Evolutionary conservation across 805 yeast genomes (phyloP).

Genomic region (Yamadazyma laniorum): DNA sequence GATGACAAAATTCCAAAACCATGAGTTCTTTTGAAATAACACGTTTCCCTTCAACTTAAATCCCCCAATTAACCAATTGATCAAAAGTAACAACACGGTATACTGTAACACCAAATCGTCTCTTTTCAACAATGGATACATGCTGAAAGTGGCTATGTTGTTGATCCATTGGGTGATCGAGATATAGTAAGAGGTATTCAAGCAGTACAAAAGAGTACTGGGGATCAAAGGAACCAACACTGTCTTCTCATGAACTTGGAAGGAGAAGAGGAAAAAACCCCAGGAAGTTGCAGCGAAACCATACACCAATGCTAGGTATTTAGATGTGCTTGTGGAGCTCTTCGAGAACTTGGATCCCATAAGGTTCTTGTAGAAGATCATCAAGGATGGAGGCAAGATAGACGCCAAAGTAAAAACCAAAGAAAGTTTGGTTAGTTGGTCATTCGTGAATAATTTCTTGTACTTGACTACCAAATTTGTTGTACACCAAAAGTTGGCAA

Average conservation of each 20-base stretch:
- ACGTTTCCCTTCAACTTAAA: slow-evolving; percentile 14
- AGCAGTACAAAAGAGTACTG: slow-evolving; percentile 61
- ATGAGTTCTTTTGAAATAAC: slow-evolving; percentile 21
- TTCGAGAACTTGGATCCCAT: slow-evolving; percentile 17
- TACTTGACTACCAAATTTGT: slow-evolving; percentile 76
- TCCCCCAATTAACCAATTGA: slow-evolving; percentile 38
- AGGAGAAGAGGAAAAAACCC: slow-evolving; percentile 86
- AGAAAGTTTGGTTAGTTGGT: slow-evolving; percentile 60
- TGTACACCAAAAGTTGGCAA: slow-evolving; percentile 98
- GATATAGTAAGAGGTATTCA: slow-evolving; percentile 56
- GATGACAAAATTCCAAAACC: slow-evolving; percentile 27
- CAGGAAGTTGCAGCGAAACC: slow-evolving; percentile 80
- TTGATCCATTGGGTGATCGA: slow-evolving; percentile 84
- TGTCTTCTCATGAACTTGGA: slow-evolving; percentile 95
- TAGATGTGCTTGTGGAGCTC: slow-evolving; percentile 15
- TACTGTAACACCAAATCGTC: slow-evolving; percentile 79
- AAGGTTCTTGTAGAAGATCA: slow-evolving; percentile 37
- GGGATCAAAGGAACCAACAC: slow-evolving; percentile 88
- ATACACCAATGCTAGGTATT: slow-evolving; percentile 42
- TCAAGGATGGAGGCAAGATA: slow-evolving; percentile 29
- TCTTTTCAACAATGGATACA: slow-evolving; percentile 81
- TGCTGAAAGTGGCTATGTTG: slow-evolving; percentile 78
- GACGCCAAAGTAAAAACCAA: slow-evolving; percentile 48
- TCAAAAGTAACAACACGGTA: slow-evolving; percentile 53
- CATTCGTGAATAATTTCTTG: slow-evolving; percentile 49